These are phyloP conservation scores for Penicillium alfredii DNA, from an alignment of 495 filamentous ascomycete species.

Conservation along the genomic window DNA sequence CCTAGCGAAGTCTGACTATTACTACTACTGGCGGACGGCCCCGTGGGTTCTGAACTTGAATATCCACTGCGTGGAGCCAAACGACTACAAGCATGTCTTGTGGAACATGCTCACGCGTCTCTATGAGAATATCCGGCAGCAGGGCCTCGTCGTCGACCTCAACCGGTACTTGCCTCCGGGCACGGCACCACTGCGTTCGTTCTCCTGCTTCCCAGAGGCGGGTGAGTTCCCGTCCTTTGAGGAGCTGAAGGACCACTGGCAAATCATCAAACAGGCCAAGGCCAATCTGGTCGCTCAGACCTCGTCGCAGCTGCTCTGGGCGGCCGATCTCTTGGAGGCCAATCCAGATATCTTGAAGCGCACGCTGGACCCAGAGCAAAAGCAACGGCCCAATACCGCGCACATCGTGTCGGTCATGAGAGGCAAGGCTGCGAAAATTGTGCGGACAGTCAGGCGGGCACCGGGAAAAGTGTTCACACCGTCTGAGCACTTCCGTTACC, in stretches of 20 bases:
- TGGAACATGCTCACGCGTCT: background rate
- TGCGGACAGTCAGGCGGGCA: background rate
- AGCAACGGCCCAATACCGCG: slow-evolving; percentile 10
- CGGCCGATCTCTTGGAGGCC: slow-evolving; percentile 11
- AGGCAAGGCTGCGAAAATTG: background rate
- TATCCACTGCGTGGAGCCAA: background rate
- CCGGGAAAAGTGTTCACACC: no score
- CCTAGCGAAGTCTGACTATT: background rate
- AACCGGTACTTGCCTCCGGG: no score
- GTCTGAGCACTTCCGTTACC: slow-evolving; percentile 7
- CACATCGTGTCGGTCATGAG: slow-evolving; percentile 13
- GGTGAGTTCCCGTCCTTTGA: slow-evolving; percentile 2
- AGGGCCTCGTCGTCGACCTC: no score
- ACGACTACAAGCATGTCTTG: background rate
- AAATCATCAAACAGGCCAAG: slow-evolving; percentile 6
- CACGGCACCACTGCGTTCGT: no score
- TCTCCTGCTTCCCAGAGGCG: background rate
- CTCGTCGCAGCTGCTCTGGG: slow-evolving; percentile 8
- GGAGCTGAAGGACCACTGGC: slow-evolving; percentile 6
- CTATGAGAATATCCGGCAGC: background rate
- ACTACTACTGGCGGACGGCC: no score
- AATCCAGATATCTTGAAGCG: slow-evolving; percentile 22
- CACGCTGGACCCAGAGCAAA: slow-evolving; percentile 15
- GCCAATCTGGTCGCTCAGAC: slow-evolving; percentile 1
- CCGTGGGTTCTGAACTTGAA: background rate